Evolutionary conservation across 352 stramenopile genomes (phyloP).

Genomic region (Aphanomyces cochlioides): DNA sequence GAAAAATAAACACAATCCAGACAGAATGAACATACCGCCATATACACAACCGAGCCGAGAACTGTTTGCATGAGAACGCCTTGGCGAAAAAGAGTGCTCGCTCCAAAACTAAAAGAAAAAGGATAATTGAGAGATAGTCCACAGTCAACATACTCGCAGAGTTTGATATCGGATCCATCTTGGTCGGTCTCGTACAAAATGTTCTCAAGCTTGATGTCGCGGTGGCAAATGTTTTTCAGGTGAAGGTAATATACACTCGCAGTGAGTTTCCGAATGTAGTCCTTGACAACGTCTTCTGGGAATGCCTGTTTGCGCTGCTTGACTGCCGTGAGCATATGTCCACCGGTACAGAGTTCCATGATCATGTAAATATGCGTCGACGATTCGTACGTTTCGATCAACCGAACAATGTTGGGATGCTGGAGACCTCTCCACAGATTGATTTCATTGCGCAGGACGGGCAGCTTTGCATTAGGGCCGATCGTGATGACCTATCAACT

Average conservation of each 20-base stretch:
- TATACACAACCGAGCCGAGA: constrained; percentile 77
- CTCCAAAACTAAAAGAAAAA: constrained; percentile 50
- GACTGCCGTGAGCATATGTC: constrained; percentile 31
- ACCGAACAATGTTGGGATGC: constrained; percentile 75
- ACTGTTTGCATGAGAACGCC: constrained; percentile 75
- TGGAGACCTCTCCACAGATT: constrained; percentile 68
- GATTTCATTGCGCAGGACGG: constrained; percentile 76
- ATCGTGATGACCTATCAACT: constrained; percentile 45
- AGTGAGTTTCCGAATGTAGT: constrained; percentile 56
- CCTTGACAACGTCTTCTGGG: constrained; percentile 52
- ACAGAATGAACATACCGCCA: constrained; percentile 51
- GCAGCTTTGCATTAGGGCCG: constrained; percentile 50
- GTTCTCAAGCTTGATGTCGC: constrained; percentile 79
- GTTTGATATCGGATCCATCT: constrained; percentile 56
- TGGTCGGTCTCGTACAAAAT: constrained; percentile 63
- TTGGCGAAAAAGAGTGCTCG: constrained; percentile 71
- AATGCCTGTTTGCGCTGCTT: constrained; percentile 40
- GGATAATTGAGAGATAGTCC: not conserved
- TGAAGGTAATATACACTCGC: constrained; percentile 79
- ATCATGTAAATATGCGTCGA: constrained; percentile 79
- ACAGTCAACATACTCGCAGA: constrained; percentile 60
- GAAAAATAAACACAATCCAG: not conserved
- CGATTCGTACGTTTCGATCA: constrained; percentile 76
- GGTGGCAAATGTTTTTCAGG: constrained; percentile 76
- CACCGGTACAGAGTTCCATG: constrained; percentile 72